Percentiles rank a stretch among this genome's conserved stretches.
phyloP scores from a whole-genome alignment of 2,329 filamentous ascomycete genomes.

The Incumbomyces lentus region DNA sequence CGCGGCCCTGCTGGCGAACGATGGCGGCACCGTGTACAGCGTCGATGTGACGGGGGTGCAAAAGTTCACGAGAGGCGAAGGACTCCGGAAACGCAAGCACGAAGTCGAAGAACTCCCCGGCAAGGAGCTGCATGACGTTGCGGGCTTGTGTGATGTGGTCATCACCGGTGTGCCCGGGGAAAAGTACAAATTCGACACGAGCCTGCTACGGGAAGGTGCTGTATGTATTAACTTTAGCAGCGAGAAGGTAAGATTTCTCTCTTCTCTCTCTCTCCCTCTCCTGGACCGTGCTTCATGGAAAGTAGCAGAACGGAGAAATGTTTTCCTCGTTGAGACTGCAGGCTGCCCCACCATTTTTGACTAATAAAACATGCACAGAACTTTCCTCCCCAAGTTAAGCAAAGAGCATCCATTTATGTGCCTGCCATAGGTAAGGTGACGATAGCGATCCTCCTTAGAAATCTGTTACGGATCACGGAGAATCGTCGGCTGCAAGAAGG shows the following conservation, averaged over 20 bases:
- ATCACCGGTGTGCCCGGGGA: conserved; percentile 86
- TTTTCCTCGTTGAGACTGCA: too few relatives aligned
- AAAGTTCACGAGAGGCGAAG: conserved; percentile 79
- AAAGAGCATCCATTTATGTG: conserved; percentile 93
- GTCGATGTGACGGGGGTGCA: conserved; percentile 89
- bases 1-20: conserved; percentile 86
- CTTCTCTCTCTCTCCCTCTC: not conserved
- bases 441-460: conserved; percentile 80
- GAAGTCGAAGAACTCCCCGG: conserved; percentile 75
- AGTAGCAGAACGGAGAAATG: not conserved
- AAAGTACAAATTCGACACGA: conserved; percentile 77
- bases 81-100: conserved; percentile 74
- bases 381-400: conserved; percentile 80
- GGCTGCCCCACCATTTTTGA: too few relatives aligned
- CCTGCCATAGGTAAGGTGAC: conserved; percentile 97
- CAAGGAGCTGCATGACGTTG: conserved; percentile 67
- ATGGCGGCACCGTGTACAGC: conserved; percentile 89
- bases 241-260: conserved; percentile 49
- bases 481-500: conserved; percentile 20
- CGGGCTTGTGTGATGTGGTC: conserved; percentile 84
- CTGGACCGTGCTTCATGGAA: not conserved
- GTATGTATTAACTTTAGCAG: conserved; percentile 99
- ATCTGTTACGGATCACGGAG: conserved; percentile 60
- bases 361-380: conserved; percentile 42
- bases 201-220: conserved; percentile 74